A percentile compares a stretch with the other conserved stretches of the same genome.
Conservation (phyloP, 306 rosid genomes). For the Morella rubra region DNA sequence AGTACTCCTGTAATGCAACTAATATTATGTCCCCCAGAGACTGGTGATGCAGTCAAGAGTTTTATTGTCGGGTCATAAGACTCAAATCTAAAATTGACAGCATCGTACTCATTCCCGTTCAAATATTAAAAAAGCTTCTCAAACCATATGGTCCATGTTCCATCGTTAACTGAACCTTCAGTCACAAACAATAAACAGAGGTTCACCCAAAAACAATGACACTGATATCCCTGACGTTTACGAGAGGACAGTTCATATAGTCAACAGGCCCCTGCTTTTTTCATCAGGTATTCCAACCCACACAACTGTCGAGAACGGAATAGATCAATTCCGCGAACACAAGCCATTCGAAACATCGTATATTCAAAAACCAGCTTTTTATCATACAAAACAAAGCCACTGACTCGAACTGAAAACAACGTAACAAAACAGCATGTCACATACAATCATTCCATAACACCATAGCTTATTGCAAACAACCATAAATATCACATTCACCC, state of each 20-base stretch:
- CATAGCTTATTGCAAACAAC: not conserved
- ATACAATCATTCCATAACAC: not conserved
- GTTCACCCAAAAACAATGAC: constrained; percentile 77
- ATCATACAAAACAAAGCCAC: not conserved
- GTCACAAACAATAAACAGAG: constrained; percentile 39
- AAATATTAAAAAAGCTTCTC: not conserved
- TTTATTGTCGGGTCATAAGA: too few species aligned
- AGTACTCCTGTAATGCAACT: too few species aligned
- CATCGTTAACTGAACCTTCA: constrained; percentile 72
- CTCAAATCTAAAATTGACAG: too few species aligned
- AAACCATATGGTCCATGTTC: constrained; percentile 24
- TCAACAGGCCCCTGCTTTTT: constrained; percentile 36
- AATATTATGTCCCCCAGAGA: too few species aligned
- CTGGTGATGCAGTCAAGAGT: too few species aligned
- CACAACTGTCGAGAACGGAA: not conserved
- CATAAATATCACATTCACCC: too few species aligned
- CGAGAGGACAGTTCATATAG: constrained; percentile 45
- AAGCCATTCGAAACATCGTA: too few species aligned
- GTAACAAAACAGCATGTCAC: not conserved
- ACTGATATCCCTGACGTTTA: constrained; percentile 50
- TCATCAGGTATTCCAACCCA: constrained; percentile 31
- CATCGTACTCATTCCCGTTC: too few species aligned
- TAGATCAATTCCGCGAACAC: not conserved
- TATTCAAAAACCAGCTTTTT: not conserved
- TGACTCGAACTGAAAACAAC: not conserved